phyloP scores from a whole-genome alignment of 83 land plant species.

The Thuja plicata region DNA sequence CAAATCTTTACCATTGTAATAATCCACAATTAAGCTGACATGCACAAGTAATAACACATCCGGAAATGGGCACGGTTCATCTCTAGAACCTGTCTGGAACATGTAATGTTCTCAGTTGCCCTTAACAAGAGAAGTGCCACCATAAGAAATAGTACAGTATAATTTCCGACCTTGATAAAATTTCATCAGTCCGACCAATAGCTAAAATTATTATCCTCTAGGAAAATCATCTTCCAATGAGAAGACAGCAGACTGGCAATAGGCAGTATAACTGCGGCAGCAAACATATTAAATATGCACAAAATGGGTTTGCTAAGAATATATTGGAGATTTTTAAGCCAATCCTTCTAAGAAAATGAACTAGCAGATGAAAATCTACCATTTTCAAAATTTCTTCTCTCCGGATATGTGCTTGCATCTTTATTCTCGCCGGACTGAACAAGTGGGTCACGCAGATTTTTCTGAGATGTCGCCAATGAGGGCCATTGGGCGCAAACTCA shows the following conservation, averaged over 20 bases:
- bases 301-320: too few relatives aligned
- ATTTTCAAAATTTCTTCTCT: constrained; percentile 1
- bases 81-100: too few relatives aligned
- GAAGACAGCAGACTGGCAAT: background rate
- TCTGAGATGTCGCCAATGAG: constrained; percentile 42
- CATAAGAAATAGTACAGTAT: background rate
- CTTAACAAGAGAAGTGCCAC: too few relatives aligned
- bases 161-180: too few relatives aligned
- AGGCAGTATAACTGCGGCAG: background rate
- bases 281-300: too few relatives aligned
- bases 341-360: too few relatives aligned
- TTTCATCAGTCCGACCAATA: background rate
- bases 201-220: background rate
- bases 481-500: constrained; percentile 43
- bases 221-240: background rate
- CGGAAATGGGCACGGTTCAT: too few relatives aligned
- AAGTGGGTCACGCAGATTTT: constrained; percentile 29
- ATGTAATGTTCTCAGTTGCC: too few relatives aligned
- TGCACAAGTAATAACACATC: too few relatives aligned
- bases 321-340: too few relatives aligned
- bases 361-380: background rate
- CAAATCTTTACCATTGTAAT: too few relatives aligned
- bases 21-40: too few relatives aligned
- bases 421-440: constrained; percentile 35
- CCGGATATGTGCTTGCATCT: constrained; percentile 14